Evolutionary conservation across 2,329 filamentous ascomycete species (phyloP).

Genomic region (Aspergillus glaucus): DNA sequence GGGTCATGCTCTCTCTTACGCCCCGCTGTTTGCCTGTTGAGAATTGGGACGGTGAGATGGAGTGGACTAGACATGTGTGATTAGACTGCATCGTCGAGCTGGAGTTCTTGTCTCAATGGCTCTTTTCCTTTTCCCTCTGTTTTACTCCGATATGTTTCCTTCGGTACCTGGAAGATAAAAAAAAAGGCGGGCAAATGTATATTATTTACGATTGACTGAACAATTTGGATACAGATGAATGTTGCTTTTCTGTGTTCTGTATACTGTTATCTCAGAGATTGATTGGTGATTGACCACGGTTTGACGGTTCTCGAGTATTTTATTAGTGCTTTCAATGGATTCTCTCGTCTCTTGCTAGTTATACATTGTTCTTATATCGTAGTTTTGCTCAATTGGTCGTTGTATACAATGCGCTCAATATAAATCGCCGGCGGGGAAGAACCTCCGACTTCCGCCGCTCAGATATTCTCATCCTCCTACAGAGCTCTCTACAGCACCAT

Average conservation of each 20-base stretch:
- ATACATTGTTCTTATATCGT: too few species aligned
- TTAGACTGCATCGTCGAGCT: constrained; percentile 18
- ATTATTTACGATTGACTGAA: constrained; percentile 24
- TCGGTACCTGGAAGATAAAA: constrained; percentile 15
- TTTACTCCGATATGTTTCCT: constrained; percentile 15
- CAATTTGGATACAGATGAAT: constrained; percentile 13
- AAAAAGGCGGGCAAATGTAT: constrained; percentile 31
- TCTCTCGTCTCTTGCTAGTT: too few species aligned
- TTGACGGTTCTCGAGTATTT: constrained; percentile 2
- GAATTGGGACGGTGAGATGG: not conserved
- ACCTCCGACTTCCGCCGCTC: constrained; percentile 1
- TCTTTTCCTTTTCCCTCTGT: constrained; percentile 12
- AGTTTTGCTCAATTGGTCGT: too few species aligned
- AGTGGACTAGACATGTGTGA: constrained; percentile 11
- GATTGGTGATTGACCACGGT: not conserved
- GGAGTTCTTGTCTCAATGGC: constrained; percentile 16
- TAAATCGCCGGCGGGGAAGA: constrained; percentile 3
- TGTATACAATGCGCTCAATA: not conserved
- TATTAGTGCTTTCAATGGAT: not conserved
- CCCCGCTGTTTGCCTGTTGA: constrained; percentile 1
- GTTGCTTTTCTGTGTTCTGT: constrained; percentile 1
- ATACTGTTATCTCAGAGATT: not conserved
- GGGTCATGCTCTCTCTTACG: constrained; percentile 3
- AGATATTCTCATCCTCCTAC: not conserved
- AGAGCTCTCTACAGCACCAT: not conserved